A percentile compares a stretch with the other conserved stretches of the same genome.
Conservation (phyloP, 495 filamentous ascomycete species). For the Penicillium fimorum region DNA sequence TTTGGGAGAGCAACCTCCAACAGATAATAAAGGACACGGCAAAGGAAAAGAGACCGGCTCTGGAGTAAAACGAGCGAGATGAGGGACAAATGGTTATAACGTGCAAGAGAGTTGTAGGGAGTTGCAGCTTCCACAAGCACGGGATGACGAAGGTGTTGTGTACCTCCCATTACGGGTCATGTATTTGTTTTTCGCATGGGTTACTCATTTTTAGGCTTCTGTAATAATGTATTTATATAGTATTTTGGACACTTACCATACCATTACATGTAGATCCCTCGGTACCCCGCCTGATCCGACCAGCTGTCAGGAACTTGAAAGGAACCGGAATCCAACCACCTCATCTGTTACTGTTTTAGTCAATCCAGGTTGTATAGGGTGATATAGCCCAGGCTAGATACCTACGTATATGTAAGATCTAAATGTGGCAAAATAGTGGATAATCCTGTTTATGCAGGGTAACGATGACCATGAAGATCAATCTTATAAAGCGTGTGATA, state of each 20-base stretch:
- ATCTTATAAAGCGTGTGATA: neutral
- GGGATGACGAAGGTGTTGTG: constrained; percentile 24
- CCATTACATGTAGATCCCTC: neutral
- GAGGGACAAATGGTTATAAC: constrained; percentile 7
- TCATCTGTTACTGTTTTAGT: neutral
- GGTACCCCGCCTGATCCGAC: constrained; percentile 27
- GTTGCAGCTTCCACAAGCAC: constrained; percentile 26
- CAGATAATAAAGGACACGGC: constrained; percentile 9
- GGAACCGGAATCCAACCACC: neutral
- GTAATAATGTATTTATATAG: neutral
- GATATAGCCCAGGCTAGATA: neutral
- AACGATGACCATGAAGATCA: neutral
- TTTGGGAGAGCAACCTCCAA: constrained; percentile 20
- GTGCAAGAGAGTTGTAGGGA: constrained; percentile 19
- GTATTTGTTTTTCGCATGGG: constrained; percentile 2
- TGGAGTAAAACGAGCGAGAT: constrained; percentile 9
- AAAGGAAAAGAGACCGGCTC: constrained; percentile 26
- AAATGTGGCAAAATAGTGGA: neutral
- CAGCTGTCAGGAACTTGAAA: constrained; percentile 27
- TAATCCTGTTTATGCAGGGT: neutral
- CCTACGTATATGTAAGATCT: neutral
- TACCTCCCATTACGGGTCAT: constrained; percentile 9
- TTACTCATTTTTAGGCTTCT: neutral
- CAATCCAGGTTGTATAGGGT: neutral
- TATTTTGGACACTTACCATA: constrained; percentile 1